Conservation (phyloP, 2,329 filamentous ascomycete species). For the Allantophomopsis lycopodina region DNA sequence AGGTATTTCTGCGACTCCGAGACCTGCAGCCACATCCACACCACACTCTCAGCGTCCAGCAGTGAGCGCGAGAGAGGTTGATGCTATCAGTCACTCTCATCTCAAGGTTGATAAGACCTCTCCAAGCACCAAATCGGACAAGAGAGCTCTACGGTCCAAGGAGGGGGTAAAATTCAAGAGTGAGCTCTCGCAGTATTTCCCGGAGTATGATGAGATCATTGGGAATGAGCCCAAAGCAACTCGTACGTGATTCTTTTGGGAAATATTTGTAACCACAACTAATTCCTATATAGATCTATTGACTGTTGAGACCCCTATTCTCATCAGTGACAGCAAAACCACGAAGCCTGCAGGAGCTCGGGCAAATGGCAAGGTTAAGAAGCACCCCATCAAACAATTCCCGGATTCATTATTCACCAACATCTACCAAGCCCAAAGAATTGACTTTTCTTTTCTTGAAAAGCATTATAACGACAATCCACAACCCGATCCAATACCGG, state of each 20-base stretch:
- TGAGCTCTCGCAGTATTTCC: slow-evolving; percentile 81
- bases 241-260: slow-evolving; percentile 36
- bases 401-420: slow-evolving; percentile 41
- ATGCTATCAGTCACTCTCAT: too few species aligned
- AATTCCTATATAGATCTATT: slow-evolving; percentile 45
- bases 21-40: slow-evolving; percentile 2
- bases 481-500: slow-evolving; percentile 39
- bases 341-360: slow-evolving; percentile 5
- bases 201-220: slow-evolving; percentile 89
- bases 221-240: slow-evolving; percentile 69
- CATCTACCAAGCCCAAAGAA: slow-evolving; percentile 38
- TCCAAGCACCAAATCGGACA: slow-evolving; percentile 38
- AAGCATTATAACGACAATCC: slow-evolving; percentile 24
- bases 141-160: slow-evolving; percentile 73
- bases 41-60: too few species aligned
- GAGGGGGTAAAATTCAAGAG: slow-evolving; percentile 81
- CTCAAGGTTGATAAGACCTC: slow-evolving; percentile 28
- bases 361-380: slow-evolving; percentile 4
- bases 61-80: too few species aligned
- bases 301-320: slow-evolving; percentile 57
- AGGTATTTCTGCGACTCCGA: slow-evolving; percentile 1
- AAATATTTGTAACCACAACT: too few species aligned
- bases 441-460: slow-evolving; percentile 40
- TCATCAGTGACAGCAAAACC: slow-evolving; percentile 44
- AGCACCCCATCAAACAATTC: slow-evolving; percentile 34